phyloP scores from a whole-genome alignment of 805 yeast species.

The Pachysolen tannophilus region DNA sequence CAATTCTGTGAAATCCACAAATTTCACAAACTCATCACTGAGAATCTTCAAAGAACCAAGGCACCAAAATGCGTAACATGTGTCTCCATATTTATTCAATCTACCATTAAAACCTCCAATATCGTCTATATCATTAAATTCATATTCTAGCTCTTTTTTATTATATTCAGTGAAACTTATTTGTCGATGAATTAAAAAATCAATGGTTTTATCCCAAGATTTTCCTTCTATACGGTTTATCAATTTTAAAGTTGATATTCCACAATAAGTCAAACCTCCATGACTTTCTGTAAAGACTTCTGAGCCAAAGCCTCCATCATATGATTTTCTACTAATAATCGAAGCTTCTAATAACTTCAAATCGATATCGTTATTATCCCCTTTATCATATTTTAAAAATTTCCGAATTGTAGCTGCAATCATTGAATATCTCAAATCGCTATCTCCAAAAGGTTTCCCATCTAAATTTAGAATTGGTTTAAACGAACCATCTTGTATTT shows the following conservation, averaged over 20 bases:
- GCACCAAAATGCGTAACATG: constrained; percentile 87
- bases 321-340: constrained; percentile 27
- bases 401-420: constrained; percentile 60
- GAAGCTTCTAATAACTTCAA: constrained; percentile 28
- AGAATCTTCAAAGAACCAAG: constrained; percentile 45
- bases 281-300: constrained; percentile 55
- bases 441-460: constrained; percentile 42
- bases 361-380: constrained; percentile 32
- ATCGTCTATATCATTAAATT: constrained; percentile 36
- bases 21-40: constrained; percentile 8
- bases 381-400: constrained; percentile 33
- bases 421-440: constrained; percentile 68
- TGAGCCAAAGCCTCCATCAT: constrained; percentile 71
- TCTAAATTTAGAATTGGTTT: constrained; percentile 29
- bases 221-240: constrained; percentile 19
- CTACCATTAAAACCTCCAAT: constrained; percentile 84
- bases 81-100: constrained; percentile 75
- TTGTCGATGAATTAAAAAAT: constrained; percentile 65
- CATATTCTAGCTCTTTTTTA: constrained; percentile 17
- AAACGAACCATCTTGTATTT: constrained; percentile 54
- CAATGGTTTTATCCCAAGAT: constrained; percentile 32
- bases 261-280: constrained; percentile 85
- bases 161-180: constrained; percentile 28
- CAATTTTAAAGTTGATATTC: constrained; percentile 50
- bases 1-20: constrained; percentile 30